Conservation (phyloP, 2,329 filamentous ascomycete genomes). For the Penicillium sp. region DNA sequence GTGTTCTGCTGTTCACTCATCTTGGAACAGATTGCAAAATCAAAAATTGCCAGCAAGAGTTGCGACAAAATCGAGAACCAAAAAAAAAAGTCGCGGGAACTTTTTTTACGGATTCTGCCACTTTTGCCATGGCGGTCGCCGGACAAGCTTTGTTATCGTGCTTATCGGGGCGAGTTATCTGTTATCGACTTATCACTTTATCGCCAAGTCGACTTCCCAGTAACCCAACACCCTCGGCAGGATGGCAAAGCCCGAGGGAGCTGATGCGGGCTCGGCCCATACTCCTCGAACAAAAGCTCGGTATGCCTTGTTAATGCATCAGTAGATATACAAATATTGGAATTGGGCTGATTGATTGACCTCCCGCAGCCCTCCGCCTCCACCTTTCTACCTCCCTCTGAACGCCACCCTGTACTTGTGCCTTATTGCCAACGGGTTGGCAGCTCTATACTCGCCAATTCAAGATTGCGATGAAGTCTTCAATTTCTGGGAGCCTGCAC, state of each 20-base stretch:
- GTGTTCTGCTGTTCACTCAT: constrained; percentile 30
- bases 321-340: background rate
- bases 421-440: constrained; percentile 69
- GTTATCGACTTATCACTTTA: constrained; percentile 28
- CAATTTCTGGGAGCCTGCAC: constrained; percentile 98
- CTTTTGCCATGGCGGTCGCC: constrained; percentile 30
- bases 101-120: constrained; percentile 33
- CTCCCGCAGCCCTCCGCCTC: constrained; percentile 30
- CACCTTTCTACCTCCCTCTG: constrained; percentile 66
- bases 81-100: constrained; percentile 17
- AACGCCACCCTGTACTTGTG: constrained; percentile 81
- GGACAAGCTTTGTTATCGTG: constrained; percentile 21
- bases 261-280: constrained; percentile 15
- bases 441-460: constrained; percentile 83
- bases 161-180: background rate
- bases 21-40: background rate
- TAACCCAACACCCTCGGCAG: constrained; percentile 25
- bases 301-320: constrained; percentile 19
- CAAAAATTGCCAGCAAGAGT: background rate
- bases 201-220: constrained; percentile 18
- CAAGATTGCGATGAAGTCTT: constrained; percentile 99
- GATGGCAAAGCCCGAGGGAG: constrained; percentile 18
- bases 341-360: constrained; percentile 21
- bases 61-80: constrained; percentile 4
- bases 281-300: constrained; percentile 28